A percentile compares a stretch with the other conserved stretches of the same genome.
phyloP scores from a whole-genome alignment of 164 flowering plant species.

The Magnolia kwangsiensis region DNA sequence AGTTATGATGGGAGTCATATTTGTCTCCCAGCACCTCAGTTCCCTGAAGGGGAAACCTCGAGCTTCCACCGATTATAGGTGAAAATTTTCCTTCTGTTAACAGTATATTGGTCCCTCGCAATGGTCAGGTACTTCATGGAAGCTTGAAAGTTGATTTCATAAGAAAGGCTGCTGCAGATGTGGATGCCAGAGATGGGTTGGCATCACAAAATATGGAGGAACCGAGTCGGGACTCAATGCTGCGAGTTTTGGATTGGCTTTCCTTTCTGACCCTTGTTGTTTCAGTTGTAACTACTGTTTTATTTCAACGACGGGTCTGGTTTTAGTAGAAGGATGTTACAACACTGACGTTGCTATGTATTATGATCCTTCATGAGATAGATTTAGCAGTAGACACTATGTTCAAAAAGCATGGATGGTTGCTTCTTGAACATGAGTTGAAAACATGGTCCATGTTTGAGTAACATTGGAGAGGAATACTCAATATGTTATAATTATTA shows the following conservation, averaged over 20 bases:
- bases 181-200: too few relatives aligned
- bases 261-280: not conserved
- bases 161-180: too few relatives aligned
- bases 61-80: conserved; percentile 41
- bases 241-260: not conserved
- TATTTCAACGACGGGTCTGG: not conserved
- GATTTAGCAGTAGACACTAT: not conserved
- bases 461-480: not conserved
- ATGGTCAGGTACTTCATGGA: not conserved
- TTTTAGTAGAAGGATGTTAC: too few relatives aligned
- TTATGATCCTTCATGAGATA: not conserved
- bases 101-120: not conserved
- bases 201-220: not conserved
- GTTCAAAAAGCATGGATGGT: not conserved
- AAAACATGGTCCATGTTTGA: not conserved
- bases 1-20: conserved; percentile 84
- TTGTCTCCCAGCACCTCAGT: conserved; percentile 79
- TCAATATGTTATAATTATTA: too few relatives aligned
- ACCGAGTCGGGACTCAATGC: not conserved
- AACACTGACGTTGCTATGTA: not conserved
- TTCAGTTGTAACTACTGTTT: not conserved
- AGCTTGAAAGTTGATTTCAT: too few relatives aligned
- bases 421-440: not conserved
- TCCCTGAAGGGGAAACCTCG: conserved; percentile 82
- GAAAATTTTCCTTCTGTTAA: not conserved